A percentile compares a stretch with the other conserved stretches of the same genome.
These are phyloP conservation scores for Trypethelium eluteriae DNA, from an alignment of 495 filamentous ascomycete species.

Conservation along the genomic window DNA sequence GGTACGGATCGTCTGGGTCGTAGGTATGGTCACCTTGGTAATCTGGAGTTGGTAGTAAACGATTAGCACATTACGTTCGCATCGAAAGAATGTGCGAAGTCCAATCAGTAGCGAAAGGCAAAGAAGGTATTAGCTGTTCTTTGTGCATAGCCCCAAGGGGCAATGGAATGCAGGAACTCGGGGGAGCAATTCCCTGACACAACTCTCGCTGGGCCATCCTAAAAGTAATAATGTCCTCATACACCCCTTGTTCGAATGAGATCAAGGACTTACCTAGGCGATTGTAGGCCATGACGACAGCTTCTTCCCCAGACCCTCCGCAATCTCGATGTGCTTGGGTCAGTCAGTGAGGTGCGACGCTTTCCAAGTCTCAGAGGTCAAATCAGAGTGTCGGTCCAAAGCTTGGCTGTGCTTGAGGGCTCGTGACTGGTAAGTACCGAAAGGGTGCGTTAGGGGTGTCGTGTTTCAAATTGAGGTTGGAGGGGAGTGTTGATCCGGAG, in stretches of 20 bases:
- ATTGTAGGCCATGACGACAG: constrained; percentile 51
- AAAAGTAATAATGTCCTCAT: not conserved
- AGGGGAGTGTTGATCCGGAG: constrained; percentile 6
- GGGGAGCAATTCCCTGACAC: constrained; percentile 15
- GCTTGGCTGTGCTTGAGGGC: constrained; percentile 2
- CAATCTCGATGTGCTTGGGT: not conserved
- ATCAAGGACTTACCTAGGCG: constrained; percentile 54
- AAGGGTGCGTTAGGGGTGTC: not conserved
- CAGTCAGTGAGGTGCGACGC: not conserved
- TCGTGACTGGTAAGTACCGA: not conserved
- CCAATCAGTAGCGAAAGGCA: not conserved
- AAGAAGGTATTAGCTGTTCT: constrained; percentile 2
- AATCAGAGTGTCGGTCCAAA: not conserved
- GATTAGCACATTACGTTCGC: constrained; percentile 1
- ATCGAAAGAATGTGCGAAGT: not conserved
- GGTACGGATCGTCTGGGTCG: constrained; percentile 52
- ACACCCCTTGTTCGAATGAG: constrained; percentile 13
- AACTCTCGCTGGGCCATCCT: not conserved
- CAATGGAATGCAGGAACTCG: constrained; percentile 15
- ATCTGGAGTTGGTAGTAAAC: not conserved
- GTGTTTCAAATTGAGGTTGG: constrained; percentile 11
- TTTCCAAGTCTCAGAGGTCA: constrained; percentile 6
- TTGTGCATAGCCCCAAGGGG: not conserved
- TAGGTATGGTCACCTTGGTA: constrained; percentile 13
- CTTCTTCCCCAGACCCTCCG: not conserved